A percentile compares a stretch with the other conserved stretches of the same genome.
These are phyloP conservation scores for Dactylonectria estremocensis DNA, from an alignment of 2,329 filamentous ascomycete genomes.

Conservation along the genomic window DNA sequence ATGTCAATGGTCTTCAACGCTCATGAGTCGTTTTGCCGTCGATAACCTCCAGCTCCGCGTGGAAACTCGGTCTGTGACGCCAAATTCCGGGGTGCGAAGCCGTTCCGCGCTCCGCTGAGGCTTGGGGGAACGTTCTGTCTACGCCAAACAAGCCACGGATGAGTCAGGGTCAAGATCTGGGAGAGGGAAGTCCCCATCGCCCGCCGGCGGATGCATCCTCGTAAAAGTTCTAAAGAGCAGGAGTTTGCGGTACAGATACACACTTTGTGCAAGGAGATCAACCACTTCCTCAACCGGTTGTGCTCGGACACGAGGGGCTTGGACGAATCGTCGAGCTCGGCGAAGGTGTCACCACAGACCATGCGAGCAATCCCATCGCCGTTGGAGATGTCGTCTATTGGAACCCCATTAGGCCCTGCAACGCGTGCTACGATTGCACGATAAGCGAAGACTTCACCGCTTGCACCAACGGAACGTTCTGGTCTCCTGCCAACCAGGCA, in stretches of 20 bases:
- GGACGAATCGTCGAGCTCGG: conserved; percentile 16
- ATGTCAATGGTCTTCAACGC: too few species aligned
- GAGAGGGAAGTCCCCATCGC: conserved; percentile 6
- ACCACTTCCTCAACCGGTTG: conserved; percentile 8
- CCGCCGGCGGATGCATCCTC: conserved; percentile 1
- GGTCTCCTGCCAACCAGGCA: conserved; percentile 13
- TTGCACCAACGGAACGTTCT: conserved; percentile 12
- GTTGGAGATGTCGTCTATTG: conserved; percentile 11
- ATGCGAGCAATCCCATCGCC: conserved; percentile 9
- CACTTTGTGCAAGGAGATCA: conserved; percentile 6
- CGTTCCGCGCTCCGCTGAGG: too few species aligned
- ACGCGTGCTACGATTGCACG: conserved; percentile 15
- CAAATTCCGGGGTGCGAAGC: too few species aligned
- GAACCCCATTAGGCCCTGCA: conserved; percentile 19
- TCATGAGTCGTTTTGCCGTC: too few species aligned
- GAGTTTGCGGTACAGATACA: conserved; percentile 7
- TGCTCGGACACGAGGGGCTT: conserved; percentile 13
- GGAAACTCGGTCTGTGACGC: too few species aligned
- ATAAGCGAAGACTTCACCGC: conserved; percentile 19
- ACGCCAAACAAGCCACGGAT: background rate
- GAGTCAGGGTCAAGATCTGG: conserved; percentile 5
- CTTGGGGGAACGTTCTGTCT: too few species aligned
- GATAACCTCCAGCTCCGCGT: too few species aligned
- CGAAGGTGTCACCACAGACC: conserved; percentile 13
- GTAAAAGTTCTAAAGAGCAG: conserved; percentile 8